These are phyloP conservation scores for Cladophialophora psammophila DNA, from an alignment of 2,329 filamentous ascomycete species.

Conservation along the genomic window DNA sequence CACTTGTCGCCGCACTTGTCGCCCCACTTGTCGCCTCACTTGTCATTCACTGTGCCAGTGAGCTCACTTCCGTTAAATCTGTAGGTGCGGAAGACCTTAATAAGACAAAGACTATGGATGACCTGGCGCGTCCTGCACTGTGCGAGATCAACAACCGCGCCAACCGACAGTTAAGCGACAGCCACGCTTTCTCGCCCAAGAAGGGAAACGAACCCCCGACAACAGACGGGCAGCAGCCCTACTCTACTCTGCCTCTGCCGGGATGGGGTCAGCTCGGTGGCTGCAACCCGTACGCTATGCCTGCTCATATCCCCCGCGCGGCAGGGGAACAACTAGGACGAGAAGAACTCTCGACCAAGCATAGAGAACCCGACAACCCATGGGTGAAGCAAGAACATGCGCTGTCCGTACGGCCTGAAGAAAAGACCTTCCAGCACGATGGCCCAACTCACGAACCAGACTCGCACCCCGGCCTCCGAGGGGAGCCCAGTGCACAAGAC, in stretches of 20 bases:
- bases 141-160: not conserved
- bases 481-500: not conserved
- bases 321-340: not conserved
- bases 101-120: not conserved
- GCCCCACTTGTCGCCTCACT: not conserved
- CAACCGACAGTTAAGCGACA: not conserved
- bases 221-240: not conserved
- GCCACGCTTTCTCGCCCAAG: not conserved
- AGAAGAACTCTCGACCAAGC: not conserved
- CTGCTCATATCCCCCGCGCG: not conserved
- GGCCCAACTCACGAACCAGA: not conserved
- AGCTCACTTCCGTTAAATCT: not conserved
- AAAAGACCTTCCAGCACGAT: not conserved
- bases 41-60: not conserved
- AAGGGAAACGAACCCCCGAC: not conserved
- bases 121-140: not conserved
- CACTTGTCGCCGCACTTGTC: not conserved
- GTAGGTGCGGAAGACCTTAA: not conserved
- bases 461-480: not conserved
- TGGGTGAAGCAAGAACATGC: not conserved
- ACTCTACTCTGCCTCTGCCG: not conserved
- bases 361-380: not conserved
- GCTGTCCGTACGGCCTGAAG: not conserved
- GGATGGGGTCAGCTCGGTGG: not conserved
- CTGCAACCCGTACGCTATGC: not conserved